A percentile compares a stretch with the other conserved stretches of the same genome.
Evolutionary conservation across 495 filamentous ascomycete genomes (phyloP).

Genomic region (Aspergillus campestris): DNA sequence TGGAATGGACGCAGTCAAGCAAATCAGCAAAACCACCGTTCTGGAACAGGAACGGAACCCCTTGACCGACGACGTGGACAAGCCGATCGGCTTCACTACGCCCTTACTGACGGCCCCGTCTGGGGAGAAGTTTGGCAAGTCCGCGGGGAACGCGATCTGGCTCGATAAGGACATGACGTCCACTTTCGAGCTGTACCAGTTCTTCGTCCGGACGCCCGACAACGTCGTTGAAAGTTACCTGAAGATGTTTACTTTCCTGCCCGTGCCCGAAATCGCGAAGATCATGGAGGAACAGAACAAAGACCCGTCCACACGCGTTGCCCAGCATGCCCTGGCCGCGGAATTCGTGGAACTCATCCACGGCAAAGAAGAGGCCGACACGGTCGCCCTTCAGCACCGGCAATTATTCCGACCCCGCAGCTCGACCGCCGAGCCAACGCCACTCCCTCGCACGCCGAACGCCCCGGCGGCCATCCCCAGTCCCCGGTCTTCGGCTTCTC

Average conservation of each 20-base stretch:
- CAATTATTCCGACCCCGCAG: constrained; percentile 43
- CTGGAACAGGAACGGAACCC: constrained; percentile 18
- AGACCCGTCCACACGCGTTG: constrained; percentile 60
- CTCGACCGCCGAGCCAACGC: constrained; percentile 34
- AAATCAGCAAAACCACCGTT: constrained; percentile 48
- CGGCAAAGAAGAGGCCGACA: constrained; percentile 49
- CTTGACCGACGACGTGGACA: constrained; percentile 27
- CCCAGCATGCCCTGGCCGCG: constrained; percentile 71
- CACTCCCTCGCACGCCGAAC: constrained; percentile 21
- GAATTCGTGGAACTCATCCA: constrained; percentile 78
- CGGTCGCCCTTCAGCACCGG: constrained; percentile 49
- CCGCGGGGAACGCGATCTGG: constrained; percentile 90
- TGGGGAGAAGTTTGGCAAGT: constrained; percentile 93
- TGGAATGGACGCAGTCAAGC: constrained; percentile 76
- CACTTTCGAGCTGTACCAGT: constrained; percentile 82
- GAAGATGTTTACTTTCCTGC: constrained; percentile 86
- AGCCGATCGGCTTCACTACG: constrained; percentile 77
- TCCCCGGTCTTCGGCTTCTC: constrained; percentile 16
- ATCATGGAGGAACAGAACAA: constrained; percentile 57
- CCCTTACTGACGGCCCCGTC: constrained; percentile 79
- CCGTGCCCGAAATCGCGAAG: constrained; percentile 50
- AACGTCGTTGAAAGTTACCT: constrained; percentile 69
- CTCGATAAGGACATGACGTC: constrained; percentile 73
- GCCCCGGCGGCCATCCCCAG: constrained; percentile 11
- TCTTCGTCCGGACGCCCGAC: constrained; percentile 79